Evolutionary conservation across 306 rosid species (phyloP).

Genomic region (Clitoria ternatea): DNA sequence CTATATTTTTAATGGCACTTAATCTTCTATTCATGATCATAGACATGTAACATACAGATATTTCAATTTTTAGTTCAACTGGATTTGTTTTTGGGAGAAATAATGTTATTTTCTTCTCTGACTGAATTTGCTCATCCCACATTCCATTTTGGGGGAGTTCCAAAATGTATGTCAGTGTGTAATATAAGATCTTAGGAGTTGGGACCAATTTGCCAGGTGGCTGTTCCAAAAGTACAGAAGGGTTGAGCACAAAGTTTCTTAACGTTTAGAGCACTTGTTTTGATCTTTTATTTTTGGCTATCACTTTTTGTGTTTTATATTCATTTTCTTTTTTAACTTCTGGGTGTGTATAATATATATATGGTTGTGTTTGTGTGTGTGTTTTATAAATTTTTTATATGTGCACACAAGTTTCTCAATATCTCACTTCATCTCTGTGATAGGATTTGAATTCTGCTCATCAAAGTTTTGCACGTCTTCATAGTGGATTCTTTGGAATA

Average conservation of each 20-base stretch:
- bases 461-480: conserved; percentile 94
- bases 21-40: neutral
- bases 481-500: conserved; percentile 95
- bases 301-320: neutral
- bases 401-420: neutral
- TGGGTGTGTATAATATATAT: neutral
- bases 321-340: neutral
- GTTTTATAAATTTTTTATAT: neutral
- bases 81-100: conserved; percentile 2
- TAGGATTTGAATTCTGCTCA: conserved; percentile 95
- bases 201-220: neutral
- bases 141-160: neutral
- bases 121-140: conserved; percentile 1
- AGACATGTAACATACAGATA: neutral
- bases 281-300: neutral
- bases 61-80: neutral
- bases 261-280: neutral
- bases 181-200: neutral
- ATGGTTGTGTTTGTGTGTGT: neutral
- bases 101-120: neutral
- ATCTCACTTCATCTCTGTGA: conserved; percentile 8
- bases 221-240: neutral
- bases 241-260: neutral
- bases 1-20: neutral
- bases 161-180: neutral